phyloP scores from a whole-genome alignment of 345 rosid species.

The Eucalyptus marginata region DNA sequence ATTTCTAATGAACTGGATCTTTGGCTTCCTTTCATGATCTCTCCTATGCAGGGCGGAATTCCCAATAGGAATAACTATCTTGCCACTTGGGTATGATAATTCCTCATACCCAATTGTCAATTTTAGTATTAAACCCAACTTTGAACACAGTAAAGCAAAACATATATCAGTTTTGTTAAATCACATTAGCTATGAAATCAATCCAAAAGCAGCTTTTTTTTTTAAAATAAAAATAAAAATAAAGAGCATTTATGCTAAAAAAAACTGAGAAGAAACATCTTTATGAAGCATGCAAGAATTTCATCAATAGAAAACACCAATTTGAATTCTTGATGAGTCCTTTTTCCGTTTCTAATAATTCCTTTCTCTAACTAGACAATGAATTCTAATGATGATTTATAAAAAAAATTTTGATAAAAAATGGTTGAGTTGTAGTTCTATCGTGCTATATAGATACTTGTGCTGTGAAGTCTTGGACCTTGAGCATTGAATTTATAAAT shows the following conservation, averaged over 20 bases:
- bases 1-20: neutral
- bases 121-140: neutral
- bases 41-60: neutral
- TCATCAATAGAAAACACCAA: neutral
- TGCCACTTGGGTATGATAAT: neutral
- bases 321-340: neutral
- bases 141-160: neutral
- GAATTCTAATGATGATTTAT: neutral
- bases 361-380: neutral
- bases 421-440: neutral
- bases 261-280: neutral
- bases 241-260: neutral
- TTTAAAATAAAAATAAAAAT: fast-evolving
- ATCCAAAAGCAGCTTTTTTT: neutral
- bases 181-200: neutral
- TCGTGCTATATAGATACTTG: neutral
- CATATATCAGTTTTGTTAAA: neutral
- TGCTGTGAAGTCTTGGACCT: neutral
- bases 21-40: neutral
- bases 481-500: neutral
- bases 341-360: neutral
- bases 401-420: too few relatives aligned
- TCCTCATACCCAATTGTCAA: neutral
- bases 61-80: neutral
- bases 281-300: neutral